Evolutionary conservation across 2,329 filamentous ascomycete species (phyloP).

Genomic region (Tolypocladium sp.): DNA sequence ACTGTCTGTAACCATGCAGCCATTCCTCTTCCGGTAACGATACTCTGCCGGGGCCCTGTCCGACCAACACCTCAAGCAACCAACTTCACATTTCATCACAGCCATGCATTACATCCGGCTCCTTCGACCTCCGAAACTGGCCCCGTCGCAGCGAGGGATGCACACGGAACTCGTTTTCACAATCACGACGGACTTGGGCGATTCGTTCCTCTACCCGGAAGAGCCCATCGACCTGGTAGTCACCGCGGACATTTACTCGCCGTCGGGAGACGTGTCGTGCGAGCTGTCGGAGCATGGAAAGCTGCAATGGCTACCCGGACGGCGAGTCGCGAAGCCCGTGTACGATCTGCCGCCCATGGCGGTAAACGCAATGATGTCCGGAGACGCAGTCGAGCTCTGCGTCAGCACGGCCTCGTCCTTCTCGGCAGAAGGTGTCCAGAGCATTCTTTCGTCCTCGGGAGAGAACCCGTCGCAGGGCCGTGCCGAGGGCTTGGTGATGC

Average conservation of each 20-base stretch:
- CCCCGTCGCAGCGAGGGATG: conserved; percentile 13
- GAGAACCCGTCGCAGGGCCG: conserved; percentile 9
- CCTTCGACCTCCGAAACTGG: conserved; percentile 35
- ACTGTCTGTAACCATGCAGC: neutral
- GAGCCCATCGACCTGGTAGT: conserved; percentile 33
- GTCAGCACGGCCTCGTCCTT: conserved; percentile 15
- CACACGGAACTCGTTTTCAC: conserved; percentile 37
- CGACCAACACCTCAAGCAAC: neutral
- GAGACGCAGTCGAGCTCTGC: conserved; percentile 16
- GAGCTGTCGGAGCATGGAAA: conserved; percentile 15
- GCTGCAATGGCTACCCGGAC: conserved; percentile 22
- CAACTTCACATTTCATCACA: too few relatives aligned
- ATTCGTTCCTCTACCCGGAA: conserved; percentile 40
- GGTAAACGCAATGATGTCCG: conserved; percentile 13
- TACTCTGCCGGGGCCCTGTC: neutral
- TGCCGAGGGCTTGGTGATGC: conserved; percentile 30
- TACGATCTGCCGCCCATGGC: conserved; percentile 18
- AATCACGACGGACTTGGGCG: conserved; percentile 49
- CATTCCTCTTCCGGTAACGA: neutral
- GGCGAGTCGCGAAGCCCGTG: conserved; percentile 29
- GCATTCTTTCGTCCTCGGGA: conserved; percentile 14
- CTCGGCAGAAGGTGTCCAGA: conserved; percentile 15
- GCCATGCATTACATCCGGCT: conserved; percentile 51
- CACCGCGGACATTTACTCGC: conserved; percentile 16
- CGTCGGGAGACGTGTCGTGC: conserved; percentile 12